Evolutionary conservation across 768 basidiomycete species (phyloP), one percentile per base, ranked within the genome.

Genomic region (Russula sp.): DNA sequence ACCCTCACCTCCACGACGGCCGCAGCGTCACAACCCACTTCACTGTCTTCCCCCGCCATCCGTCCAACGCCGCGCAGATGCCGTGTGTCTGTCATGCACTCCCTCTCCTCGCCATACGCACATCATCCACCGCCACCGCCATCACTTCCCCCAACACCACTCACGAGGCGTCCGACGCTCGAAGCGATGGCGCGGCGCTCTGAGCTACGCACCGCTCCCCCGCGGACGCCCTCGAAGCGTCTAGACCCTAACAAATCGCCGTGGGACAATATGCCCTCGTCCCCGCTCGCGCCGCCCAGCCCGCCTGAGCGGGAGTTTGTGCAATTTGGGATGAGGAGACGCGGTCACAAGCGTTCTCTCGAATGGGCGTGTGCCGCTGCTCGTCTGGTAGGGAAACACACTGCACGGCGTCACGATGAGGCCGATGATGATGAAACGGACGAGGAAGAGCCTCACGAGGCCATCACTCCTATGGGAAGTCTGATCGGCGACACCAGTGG

Each of bases 361-460:
- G 75, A 76, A 59, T 76, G 74, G 69, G 75, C 75, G 22, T 76
- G 75, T 59, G 75, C 75, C 5, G 70, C 69, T 1, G 74, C 73
- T 51, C 69, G 74, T 35, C 43, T 72, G 25, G 77, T 76, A 5
- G 81, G 78, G 39, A 83, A 78, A 66, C 75, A 75, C 47, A 73
- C 70, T 36, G 56, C 65, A 39, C 66, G 32, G 60, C 35, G 51
- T 39, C 41, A 34, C 25, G 53, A 49, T 66, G 55, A 69, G 61
- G 63, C 66, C 41, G 56, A 63, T 41, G 62, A 71, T 43, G 75
- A 79, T n/a, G 73, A 77, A 56, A 85, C 83, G n/a, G 85, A 86
- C 58, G 81, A 83, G 45, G 70, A 70, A 49, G 85, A 85, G n/a
- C 76, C 75, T 48, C 77, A 82, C 42, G 86, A 89, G 71, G 81